Evolutionary conservation across 169 alveolate genomes (phyloP).

Genomic region (Plasmodium falciparum): DNA sequence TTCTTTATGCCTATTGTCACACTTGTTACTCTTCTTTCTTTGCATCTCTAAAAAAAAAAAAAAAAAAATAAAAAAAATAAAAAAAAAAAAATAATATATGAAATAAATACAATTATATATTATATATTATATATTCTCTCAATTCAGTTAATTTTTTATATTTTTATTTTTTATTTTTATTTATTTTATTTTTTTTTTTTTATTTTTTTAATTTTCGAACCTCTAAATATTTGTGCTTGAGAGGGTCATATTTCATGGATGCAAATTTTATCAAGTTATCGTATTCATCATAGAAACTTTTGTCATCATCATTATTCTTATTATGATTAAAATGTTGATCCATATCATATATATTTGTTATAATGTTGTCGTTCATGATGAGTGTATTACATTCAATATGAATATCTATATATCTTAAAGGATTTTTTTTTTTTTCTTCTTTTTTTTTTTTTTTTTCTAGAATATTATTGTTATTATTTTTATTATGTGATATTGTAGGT

Average conservation of each 20-base stretch:
- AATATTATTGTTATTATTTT: not conserved
- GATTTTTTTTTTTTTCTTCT: not conserved
- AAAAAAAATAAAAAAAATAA: not conserved
- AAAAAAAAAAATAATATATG: not conserved
- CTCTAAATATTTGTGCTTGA: too few species aligned
- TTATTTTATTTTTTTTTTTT: too few species aligned
- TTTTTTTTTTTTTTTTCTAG: not conserved
- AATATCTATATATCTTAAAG: conserved; percentile 4
- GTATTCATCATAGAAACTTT: too few species aligned
- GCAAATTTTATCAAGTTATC: too few species aligned
- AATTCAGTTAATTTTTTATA: too few species aligned
- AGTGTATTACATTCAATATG: conserved; percentile 15
- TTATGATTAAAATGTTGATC: not conserved
- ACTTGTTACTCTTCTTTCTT: conserved; percentile 46
- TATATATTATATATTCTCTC: too few species aligned
- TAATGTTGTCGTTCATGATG: conserved; percentile 30
- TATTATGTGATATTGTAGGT: not conserved
- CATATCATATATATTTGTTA: not conserved
- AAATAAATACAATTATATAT: not conserved
- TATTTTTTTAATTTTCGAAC: too few species aligned
- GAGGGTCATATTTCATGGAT: too few species aligned
- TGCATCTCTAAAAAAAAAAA: conserved; percentile 24
- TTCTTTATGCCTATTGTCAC: conserved; percentile 2
- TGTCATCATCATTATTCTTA: too few species aligned
- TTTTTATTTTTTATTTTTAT: too few species aligned